Conservation (phyloP, 2,329 filamentous ascomycete species). For the Pyrenophora tritici-repentis region DNA sequence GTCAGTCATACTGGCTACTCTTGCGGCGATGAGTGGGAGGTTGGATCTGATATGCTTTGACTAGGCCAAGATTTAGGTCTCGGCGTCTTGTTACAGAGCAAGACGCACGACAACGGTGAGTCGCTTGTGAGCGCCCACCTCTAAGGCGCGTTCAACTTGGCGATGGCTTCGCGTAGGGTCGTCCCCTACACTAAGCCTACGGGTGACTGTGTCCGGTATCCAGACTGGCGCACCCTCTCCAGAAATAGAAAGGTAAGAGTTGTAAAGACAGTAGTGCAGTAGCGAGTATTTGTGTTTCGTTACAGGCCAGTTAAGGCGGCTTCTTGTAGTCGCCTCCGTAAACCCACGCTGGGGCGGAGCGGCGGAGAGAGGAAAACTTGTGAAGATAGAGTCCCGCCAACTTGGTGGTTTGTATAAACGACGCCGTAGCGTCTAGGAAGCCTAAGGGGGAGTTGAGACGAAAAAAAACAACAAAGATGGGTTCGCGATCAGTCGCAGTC, state of each 20-base stretch:
- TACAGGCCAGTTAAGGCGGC: slow-evolving; percentile 82
- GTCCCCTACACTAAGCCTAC: slow-evolving; percentile 53
- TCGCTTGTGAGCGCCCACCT: slow-evolving; percentile 61
- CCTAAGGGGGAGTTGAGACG: slow-evolving; percentile 20
- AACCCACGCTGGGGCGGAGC: slow-evolving; percentile 92
- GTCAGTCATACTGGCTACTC: slow-evolving; percentile 55
- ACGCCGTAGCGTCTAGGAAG: slow-evolving; percentile 47
- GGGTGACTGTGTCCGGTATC: slow-evolving; percentile 27
- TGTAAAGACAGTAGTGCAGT: slow-evolving; percentile 23
- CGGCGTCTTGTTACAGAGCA: slow-evolving; percentile 36
- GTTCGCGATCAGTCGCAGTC: slow-evolving; percentile 34
- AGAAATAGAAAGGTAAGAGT: slow-evolving; percentile 32
- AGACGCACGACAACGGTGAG: slow-evolving; percentile 48
- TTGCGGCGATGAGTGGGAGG: slow-evolving; percentile 30
- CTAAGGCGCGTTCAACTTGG: slow-evolving; percentile 58
- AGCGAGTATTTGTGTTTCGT: slow-evolving; percentile 19
- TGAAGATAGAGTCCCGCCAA: slow-evolving; percentile 83
- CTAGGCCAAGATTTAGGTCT: slow-evolving; percentile 13
- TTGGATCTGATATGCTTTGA: slow-evolving; percentile 18
- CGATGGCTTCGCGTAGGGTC: slow-evolving; percentile 54
- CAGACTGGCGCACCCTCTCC: slow-evolving; percentile 33
- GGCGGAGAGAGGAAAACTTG: slow-evolving; percentile 76
- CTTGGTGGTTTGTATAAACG: slow-evolving; percentile 70
- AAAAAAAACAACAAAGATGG: slow-evolving; percentile 28
- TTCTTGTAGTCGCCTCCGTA: slow-evolving; percentile 84